Conservation (phyloP, 163 green algal species). For the Volvox carteri region DNA sequence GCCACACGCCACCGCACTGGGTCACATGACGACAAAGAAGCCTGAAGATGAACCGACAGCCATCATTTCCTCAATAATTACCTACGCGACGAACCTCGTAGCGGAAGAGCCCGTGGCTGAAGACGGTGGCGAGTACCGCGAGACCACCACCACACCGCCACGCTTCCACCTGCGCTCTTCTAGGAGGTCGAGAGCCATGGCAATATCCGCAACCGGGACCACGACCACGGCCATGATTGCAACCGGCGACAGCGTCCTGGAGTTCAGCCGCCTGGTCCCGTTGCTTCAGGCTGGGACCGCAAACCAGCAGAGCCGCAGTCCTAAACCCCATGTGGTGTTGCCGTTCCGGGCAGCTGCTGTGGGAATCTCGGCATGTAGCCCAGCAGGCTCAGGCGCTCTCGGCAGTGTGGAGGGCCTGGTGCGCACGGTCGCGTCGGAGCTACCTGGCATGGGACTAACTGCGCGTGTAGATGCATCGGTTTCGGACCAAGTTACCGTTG, state of each 20-base stretch:
- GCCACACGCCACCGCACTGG: not conserved
- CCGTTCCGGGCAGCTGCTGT: not conserved
- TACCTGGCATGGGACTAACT: not conserved
- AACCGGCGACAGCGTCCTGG: not conserved
- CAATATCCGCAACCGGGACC: too few relatives aligned
- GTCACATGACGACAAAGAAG: too few relatives aligned
- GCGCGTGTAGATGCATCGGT: not conserved
- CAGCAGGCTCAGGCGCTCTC: too few relatives aligned
- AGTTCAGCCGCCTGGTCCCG: not conserved
- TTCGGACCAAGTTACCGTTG: not conserved
- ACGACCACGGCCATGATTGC: too few relatives aligned
- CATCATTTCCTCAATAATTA: constrained; percentile 30
- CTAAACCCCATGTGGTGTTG: not conserved
- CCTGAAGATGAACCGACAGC: too few relatives aligned
- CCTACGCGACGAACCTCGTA: constrained; percentile 9
- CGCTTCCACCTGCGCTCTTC: not conserved
- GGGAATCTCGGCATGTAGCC: too few relatives aligned
- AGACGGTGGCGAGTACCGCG: too few relatives aligned
- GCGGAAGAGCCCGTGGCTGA: not conserved
- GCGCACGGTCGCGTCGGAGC: constrained; percentile 18
- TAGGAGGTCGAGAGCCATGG: too few relatives aligned
- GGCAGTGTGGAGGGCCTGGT: not conserved
- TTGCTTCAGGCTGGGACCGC: constrained; percentile 16
- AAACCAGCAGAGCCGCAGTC: not conserved
- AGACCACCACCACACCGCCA: not conserved